These are phyloP conservation scores for Penicillium nordicum DNA, from an alignment of 2,329 filamentous ascomycete genomes.

Conservation along the genomic window DNA sequence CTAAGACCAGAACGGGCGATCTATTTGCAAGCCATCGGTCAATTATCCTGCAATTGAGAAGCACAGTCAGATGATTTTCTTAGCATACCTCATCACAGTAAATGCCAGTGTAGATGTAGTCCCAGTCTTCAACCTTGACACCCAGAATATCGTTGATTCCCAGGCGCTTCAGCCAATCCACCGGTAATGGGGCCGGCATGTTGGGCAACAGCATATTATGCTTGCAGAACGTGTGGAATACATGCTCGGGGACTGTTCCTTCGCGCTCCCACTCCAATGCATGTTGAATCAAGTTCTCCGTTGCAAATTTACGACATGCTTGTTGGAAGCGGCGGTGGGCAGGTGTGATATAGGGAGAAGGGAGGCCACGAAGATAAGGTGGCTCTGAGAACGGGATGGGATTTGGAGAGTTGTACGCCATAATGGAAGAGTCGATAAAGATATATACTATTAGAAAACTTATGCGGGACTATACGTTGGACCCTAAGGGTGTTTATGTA, in stretches of 20 bases:
- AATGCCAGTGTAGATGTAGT: constrained; percentile 67
- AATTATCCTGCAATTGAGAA: neutral
- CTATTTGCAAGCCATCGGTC: constrained; percentile 29
- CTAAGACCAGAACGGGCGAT: constrained; percentile 63
- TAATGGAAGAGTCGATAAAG: constrained; percentile 3
- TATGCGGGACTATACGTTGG: neutral
- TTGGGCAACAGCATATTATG: constrained; percentile 69
- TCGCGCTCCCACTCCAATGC: constrained; percentile 68
- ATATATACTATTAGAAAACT: neutral
- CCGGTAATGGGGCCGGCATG: constrained; percentile 65
- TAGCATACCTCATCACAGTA: constrained; percentile 60
- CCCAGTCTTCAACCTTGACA: constrained; percentile 69
- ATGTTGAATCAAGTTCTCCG: constrained; percentile 59
- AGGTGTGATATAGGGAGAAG: constrained; percentile 67
- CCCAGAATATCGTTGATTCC: constrained; percentile 66
- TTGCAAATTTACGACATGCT: constrained; percentile 63
- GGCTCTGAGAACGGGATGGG: constrained; percentile 69
- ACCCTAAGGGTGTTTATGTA: neutral
- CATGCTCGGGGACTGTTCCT: constrained; percentile 60
- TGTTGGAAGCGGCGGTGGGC: constrained; percentile 66
- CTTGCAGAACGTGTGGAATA: constrained; percentile 62
- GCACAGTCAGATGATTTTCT: rapidly evolving
- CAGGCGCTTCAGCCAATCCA: constrained; percentile 62
- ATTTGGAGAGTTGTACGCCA: constrained; percentile 31
- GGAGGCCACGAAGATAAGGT: constrained; percentile 65